Conservation (phyloP, 345 rosid species). For the Citrus inodora region DNA sequence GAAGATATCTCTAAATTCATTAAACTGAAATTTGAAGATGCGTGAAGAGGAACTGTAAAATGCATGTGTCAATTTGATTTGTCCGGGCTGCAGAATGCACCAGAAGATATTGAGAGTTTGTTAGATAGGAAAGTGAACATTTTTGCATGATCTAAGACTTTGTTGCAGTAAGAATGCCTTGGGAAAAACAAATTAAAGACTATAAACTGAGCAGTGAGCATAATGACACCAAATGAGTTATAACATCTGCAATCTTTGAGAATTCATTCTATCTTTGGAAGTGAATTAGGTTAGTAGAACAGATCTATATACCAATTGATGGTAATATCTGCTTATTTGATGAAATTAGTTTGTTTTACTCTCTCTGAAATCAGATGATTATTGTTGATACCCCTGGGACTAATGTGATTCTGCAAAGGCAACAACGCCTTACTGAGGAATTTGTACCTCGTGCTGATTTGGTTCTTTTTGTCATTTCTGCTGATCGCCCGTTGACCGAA, state of each 20-base stretch:
- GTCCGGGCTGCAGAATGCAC: neutral
- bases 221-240: slow-evolving; percentile 6
- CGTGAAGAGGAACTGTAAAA: neutral
- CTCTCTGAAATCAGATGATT: slow-evolving; percentile 57
- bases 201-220: neutral
- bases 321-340: neutral
- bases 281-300: slow-evolving; percentile 1
- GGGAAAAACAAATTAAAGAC: neutral
- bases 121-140: no score
- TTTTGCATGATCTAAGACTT: neutral
- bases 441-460: slow-evolving; percentile 93
- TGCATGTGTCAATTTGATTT: neutral
- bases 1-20: neutral
- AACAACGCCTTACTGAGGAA: slow-evolving; percentile 93
- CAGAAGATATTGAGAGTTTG: neutral
- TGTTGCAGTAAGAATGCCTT: neutral
- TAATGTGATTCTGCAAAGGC: slow-evolving; percentile 95
- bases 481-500: slow-evolving; percentile 94
- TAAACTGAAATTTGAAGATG: neutral
- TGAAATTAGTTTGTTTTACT: slow-evolving; percentile 16
- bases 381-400: slow-evolving; percentile 96
- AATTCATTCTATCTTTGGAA: neutral
- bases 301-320: neutral
- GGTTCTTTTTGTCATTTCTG: slow-evolving; percentile 91
- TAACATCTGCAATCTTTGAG: neutral